Base-by-base conservation (phyloP, 768 basidiomycete genomes). In the Suillus lakei region DNA sequence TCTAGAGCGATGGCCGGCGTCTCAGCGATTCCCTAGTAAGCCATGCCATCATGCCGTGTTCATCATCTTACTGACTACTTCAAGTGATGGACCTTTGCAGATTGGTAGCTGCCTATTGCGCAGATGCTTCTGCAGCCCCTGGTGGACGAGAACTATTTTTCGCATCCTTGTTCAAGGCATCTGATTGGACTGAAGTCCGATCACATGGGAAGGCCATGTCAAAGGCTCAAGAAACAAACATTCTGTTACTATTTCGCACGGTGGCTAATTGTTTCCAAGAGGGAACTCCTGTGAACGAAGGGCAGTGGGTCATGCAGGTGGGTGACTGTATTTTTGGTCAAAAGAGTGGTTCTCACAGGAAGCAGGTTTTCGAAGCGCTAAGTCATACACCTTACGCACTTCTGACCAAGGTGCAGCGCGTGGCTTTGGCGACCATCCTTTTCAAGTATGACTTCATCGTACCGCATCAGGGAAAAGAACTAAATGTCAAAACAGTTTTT, bases 31-130 rank as follows among this genome's bases (percentile, higher is more conserved):
- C 75, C 93, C 93, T 59, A 84, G 91, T 90, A 75, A 34, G 79
- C 71, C 71, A 7, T 32, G 10, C 34, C 28, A 16, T 51, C 23
- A 7, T 32, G 32, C 8, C 46, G 23, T 21, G 30, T 36, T 41
- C n/a, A 34, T 3, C 43, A 46, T 59, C 15, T 51, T 36, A 26
- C 36, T 51, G 51, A 53, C 44, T 18, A 15, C 55, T 63, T 43
- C 13, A 68, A 95, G 94, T 96, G 15, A 87, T 99, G 71, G 97
- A 99, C 72, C 84, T 98, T 15, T 83, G 87, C 60, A 89, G 98
- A 46, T 81, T 97, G 44, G 75, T 97, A 18, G 81, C 88, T 23
- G 91, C 86, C 2, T 90, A 84, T 72, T 85, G 84, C 58, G 85
- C 89, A 0, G 81, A 84, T 8, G 79, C 84, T 2, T 84, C 89